phyloP scores from a whole-genome alignment of 805 yeast species.

The Suhomyces faveliae region DNA sequence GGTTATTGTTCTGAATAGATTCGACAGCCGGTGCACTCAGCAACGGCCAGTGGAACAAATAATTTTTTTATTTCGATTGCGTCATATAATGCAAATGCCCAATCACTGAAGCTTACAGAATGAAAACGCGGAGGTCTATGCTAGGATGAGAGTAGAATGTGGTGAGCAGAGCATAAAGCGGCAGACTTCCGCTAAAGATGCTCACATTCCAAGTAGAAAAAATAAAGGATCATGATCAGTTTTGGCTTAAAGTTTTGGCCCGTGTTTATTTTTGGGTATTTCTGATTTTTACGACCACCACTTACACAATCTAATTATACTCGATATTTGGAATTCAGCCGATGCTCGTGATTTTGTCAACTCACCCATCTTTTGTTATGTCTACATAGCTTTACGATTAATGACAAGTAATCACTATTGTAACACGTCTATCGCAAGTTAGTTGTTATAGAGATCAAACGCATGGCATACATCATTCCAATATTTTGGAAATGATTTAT shows the following conservation, averaged over 20 bases:
- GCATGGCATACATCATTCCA: too few relatives aligned
- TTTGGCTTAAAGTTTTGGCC: background rate
- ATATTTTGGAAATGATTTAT: background rate
- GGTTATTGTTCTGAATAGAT: slow-evolving; percentile 1
- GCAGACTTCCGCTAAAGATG: background rate
- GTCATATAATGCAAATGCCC: background rate
- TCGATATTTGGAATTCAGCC: background rate
- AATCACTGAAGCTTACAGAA: background rate
- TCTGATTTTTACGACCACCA: too few relatives aligned
- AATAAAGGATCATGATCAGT: background rate
- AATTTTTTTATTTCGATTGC: background rate
- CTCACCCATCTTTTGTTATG: background rate
- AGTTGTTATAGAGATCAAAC: too few relatives aligned
- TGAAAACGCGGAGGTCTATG: background rate
- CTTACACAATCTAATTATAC: background rate
- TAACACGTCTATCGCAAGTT: too few relatives aligned
- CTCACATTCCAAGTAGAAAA: background rate
- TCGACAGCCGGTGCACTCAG: background rate
- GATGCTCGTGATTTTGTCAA: background rate
- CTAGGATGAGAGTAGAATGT: too few relatives aligned
- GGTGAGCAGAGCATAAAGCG: too few relatives aligned
- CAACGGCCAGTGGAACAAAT: slow-evolving; percentile 1
- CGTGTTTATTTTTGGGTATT: too few relatives aligned
- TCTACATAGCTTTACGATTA: background rate
- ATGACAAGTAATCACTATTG: too few relatives aligned